Conservation (phyloP, 2,329 filamentous ascomycete species). For the Penicillium brevicompactum region DNA sequence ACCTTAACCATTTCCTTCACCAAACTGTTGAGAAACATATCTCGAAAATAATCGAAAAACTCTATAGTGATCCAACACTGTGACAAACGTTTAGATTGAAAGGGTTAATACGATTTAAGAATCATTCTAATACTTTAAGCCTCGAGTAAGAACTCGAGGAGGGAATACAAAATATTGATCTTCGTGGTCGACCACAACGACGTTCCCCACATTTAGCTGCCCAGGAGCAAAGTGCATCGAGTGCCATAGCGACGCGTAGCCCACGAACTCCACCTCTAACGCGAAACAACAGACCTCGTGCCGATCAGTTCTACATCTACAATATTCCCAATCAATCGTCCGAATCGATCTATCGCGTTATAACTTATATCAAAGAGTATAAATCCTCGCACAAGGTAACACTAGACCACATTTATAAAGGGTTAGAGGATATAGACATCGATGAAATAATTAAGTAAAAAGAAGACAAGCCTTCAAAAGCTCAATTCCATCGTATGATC, state of each 20-base stretch:
- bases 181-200: neutral
- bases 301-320: conserved; percentile 13
- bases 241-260: neutral
- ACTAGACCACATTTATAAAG: conserved; percentile 12
- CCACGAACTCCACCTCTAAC: neutral
- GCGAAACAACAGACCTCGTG: conserved; percentile 1
- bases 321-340: conserved; percentile 13
- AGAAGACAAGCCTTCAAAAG: conserved; percentile 6
- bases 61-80: conserved; percentile 6
- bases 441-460: conserved; percentile 9
- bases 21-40: conserved; percentile 9
- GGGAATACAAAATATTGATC: conserved; percentile 5
- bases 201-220: conserved; percentile 9
- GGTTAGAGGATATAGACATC: conserved; percentile 11
- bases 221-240: neutral
- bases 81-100: conserved; percentile 10
- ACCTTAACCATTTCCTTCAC: conserved; percentile 21
- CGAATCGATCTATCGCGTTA: conserved; percentile 11
- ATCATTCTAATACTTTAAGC: conserved; percentile 13
- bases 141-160: conserved; percentile 5
- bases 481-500: conserved; percentile 7
- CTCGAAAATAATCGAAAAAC: conserved; percentile 10
- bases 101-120: conserved; percentile 13
- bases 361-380: conserved; percentile 14
- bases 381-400: conserved; percentile 16